phyloP scores from a whole-genome alignment of 257 asterid genomes.

The Solanum sejunctum region DNA sequence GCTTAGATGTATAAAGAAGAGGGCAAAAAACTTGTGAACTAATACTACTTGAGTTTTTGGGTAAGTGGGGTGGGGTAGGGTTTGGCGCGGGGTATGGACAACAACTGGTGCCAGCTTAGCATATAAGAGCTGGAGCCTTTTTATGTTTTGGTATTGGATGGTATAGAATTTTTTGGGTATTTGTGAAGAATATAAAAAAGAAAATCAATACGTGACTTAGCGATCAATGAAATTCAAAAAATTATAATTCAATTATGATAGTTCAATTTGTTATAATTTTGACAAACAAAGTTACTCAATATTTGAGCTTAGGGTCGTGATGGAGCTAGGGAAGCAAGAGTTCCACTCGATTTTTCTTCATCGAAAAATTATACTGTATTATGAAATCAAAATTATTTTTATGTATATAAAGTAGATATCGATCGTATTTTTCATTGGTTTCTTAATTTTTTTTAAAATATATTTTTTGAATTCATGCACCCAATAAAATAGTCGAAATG shows the following conservation, averaged over 20 bases:
- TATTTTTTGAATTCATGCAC: not conserved
- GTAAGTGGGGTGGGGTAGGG: not conserved
- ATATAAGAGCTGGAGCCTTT: conserved; percentile 5
- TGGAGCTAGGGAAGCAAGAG: not conserved
- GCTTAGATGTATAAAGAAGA: conserved; percentile 8
- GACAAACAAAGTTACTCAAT: not conserved
- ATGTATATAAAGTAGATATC: not conserved
- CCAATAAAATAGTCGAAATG: not conserved
- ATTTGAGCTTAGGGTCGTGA: not conserved
- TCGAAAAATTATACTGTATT: rapidly evolving
- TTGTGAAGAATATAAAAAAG: not conserved
- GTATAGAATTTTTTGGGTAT: not conserved
- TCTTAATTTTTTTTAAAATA: too few species aligned
- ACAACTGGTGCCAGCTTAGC: conserved; percentile 30
- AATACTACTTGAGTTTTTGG: not conserved
- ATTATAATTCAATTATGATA: too few species aligned
- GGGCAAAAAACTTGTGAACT: conserved; percentile 33
- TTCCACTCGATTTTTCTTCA: rapidly evolving
- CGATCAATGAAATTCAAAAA: not conserved
- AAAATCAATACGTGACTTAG: rapidly evolving
- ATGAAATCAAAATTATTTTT: not conserved
- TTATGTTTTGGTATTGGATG: conserved; percentile 2
- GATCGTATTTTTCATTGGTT: too few species aligned
- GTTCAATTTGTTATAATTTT: rapidly evolving
- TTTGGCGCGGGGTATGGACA: not conserved